phyloP scores from a whole-genome alignment of 176 grass and related monocot species.

The Oryza punctata region DNA sequence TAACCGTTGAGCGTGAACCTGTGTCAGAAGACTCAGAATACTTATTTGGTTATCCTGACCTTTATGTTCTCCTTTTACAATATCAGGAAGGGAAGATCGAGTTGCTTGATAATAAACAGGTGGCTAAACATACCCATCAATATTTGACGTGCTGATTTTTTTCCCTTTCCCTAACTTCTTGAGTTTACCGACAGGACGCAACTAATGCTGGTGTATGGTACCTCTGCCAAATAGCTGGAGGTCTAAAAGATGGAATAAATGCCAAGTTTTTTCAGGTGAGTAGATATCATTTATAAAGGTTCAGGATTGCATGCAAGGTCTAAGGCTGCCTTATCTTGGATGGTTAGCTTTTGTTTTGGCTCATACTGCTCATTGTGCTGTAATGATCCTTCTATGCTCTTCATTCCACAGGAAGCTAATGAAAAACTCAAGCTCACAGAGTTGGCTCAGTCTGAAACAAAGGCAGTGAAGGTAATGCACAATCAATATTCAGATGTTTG shows the following conservation, averaged over 20 bases:
- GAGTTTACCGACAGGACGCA: slow-evolving; percentile 60
- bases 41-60: slow-evolving; percentile 26
- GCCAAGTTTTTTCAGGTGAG: slow-evolving; percentile 78
- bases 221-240: slow-evolving; percentile 90
- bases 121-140: slow-evolving; percentile 27
- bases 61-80: slow-evolving; percentile 15
- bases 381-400: slow-evolving; percentile 29
- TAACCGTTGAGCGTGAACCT: slow-evolving; percentile 19
- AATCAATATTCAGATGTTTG: background rate
- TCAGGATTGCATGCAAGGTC: background rate
- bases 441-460: slow-evolving; percentile 53
- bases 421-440: slow-evolving; percentile 74
- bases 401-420: slow-evolving; percentile 58
- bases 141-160: slow-evolving; percentile 21
- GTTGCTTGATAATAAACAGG: slow-evolving; percentile 92
- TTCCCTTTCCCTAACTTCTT: slow-evolving; percentile 23
- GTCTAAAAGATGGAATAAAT: slow-evolving; percentile 83
- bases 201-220: slow-evolving; percentile 91
- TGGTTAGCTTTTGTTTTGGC: background rate
- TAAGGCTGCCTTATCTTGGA: background rate
- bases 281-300: background rate
- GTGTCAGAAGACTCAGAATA: background rate
- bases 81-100: slow-evolving; percentile 90
- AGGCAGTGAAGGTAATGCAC: slow-evolving; percentile 57
- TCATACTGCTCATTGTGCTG: background rate